phyloP scores from a whole-genome alignment of 2,329 filamentous ascomycete genomes.

The Penicillium sp. region DNA sequence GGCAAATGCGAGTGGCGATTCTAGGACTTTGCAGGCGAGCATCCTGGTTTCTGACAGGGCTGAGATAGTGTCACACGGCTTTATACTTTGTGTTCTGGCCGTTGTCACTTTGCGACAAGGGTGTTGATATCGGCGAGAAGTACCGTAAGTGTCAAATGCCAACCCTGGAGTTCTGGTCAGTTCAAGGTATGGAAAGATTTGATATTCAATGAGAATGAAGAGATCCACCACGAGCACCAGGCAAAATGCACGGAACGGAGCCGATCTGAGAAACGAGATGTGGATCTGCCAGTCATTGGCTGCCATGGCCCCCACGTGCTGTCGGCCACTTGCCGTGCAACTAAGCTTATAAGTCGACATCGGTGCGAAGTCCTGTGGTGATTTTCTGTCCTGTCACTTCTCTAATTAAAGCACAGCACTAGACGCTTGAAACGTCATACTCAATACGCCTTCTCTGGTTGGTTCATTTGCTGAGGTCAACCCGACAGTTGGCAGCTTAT shows the following conservation, averaged over 20 bases:
- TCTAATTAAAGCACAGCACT: background rate
- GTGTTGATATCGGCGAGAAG: background rate
- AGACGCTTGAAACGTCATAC: background rate
- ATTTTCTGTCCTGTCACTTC: background rate
- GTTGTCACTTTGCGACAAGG: background rate
- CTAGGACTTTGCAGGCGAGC: background rate
- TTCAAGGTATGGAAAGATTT: background rate
- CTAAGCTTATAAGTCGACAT: slow-evolving; percentile 1
- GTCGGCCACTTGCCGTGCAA: slow-evolving; percentile 4
- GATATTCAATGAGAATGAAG: background rate
- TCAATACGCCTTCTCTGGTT: background rate
- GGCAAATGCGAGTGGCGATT: background rate
- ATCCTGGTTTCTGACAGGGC: background rate
- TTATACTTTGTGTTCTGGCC: background rate
- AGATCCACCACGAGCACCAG: background rate
- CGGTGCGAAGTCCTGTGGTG: slow-evolving; percentile 17
- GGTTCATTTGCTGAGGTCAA: background rate
- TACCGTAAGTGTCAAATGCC: background rate
- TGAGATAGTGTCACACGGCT: background rate
- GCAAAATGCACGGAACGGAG: background rate
- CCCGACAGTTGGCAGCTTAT: background rate
- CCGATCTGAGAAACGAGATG: background rate
- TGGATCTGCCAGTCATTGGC: slow-evolving; percentile 1
- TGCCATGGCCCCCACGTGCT: slow-evolving; percentile 13
- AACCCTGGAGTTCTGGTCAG: background rate